phyloP scores from a whole-genome alignment of 768 basidiomycete species.

The Cyathus striatus region DNA sequence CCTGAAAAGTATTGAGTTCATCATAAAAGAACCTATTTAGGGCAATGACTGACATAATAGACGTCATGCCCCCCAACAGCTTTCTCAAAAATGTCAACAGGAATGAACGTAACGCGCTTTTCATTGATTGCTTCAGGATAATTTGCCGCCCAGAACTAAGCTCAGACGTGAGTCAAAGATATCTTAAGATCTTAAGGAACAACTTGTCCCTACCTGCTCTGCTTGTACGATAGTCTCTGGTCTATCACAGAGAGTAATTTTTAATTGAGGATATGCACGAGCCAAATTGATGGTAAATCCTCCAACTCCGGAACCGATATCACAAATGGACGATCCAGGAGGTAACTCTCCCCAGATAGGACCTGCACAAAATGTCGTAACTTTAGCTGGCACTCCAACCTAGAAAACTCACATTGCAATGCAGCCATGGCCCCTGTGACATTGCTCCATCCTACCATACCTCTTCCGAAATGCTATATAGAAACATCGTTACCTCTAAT shows the following conservation, averaged over 20 bases:
- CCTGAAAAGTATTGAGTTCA: background rate
- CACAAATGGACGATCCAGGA: constrained; percentile 17
- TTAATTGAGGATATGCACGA: constrained; percentile 16
- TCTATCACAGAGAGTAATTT: constrained; percentile 20
- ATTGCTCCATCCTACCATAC: constrained; percentile 4
- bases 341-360: constrained; percentile 20
- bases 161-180: too few species aligned
- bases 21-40: background rate
- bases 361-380: constrained; percentile 7
- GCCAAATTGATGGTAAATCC: constrained; percentile 17
- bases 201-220: constrained; percentile 6
- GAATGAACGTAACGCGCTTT: constrained; percentile 10
- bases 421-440: constrained; percentile 1
- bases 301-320: constrained; percentile 26
- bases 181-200: background rate
- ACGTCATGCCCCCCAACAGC: constrained; percentile 7
- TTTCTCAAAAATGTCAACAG: constrained; percentile 11
- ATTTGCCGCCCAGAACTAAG: constrained; percentile 10
- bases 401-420: background rate
- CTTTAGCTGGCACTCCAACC: background rate
- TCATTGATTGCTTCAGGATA: constrained; percentile 6
- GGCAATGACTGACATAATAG: constrained; percentile 9
- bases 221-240: constrained; percentile 16
- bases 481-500: background rate
- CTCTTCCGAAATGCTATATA: constrained; percentile 1